Evolutionary conservation across 2,329 filamentous ascomycete genomes (phyloP).

Genomic region (Lanzia echinophila): DNA sequence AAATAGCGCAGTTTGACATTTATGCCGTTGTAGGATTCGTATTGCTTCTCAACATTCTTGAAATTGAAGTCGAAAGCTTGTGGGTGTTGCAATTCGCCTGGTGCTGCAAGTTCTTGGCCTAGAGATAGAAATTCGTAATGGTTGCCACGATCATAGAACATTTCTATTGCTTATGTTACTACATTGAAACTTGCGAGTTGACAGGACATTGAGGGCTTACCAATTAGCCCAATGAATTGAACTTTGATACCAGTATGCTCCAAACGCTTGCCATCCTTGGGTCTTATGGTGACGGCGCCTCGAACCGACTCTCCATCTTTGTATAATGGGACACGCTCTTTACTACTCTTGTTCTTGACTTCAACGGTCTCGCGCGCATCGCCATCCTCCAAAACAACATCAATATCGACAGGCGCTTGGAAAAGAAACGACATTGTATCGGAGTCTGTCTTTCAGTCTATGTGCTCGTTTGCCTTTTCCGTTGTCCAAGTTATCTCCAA

Average conservation of each 20-base stretch:
- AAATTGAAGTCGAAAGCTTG: conserved; percentile 99
- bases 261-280: conserved; percentile 95
- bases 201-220: too few relatives aligned
- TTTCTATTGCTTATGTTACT: conserved; percentile 55
- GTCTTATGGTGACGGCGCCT: conserved; percentile 87
- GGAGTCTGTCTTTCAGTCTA: neutral
- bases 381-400: conserved; percentile 91
- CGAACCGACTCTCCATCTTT: conserved; percentile 98
- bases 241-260: conserved; percentile 99
- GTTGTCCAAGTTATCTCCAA: too few relatives aligned
- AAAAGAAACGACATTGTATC: conserved; percentile 88
- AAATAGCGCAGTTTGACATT: conserved; percentile 99
- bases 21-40: conserved; percentile 99
- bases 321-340: conserved; percentile 93
- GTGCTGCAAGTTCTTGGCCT: conserved; percentile 92
- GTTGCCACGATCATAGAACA: conserved; percentile 99
- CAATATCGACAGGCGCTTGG: conserved; percentile 96
- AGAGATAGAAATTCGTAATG: conserved; percentile 98
- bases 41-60: conserved; percentile 99
- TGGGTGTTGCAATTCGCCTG: conserved; percentile 95
- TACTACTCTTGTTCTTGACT: conserved; percentile 96
- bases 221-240: conserved; percentile 98
- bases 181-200: too few relatives aligned
- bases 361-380: conserved; percentile 95
- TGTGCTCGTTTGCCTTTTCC: too few relatives aligned